These are phyloP conservation scores for Trichoderma arundinaceum DNA, from an alignment of 2,329 filamentous ascomycete species.

Conservation along the genomic window DNA sequence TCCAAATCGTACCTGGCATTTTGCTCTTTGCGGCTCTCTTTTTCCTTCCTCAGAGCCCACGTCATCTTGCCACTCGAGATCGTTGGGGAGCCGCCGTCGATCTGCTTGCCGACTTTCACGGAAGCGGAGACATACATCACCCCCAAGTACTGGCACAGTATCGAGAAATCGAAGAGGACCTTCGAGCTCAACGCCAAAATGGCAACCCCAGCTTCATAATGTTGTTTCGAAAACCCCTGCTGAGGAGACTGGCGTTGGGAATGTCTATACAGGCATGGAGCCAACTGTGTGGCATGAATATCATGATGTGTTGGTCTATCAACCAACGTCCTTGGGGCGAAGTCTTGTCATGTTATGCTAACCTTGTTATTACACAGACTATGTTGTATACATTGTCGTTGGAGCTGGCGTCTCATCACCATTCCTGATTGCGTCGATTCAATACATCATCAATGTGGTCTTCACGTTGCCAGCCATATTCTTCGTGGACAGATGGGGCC, in stretches of 20 bases:
- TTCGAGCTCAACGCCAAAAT: constrained; percentile 59
- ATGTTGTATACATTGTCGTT: constrained; percentile 66
- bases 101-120: constrained; percentile 65
- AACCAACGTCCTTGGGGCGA: neutral
- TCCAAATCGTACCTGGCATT: constrained; percentile 62
- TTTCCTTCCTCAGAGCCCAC: constrained; percentile 68
- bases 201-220: constrained; percentile 55
- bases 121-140: constrained; percentile 59
- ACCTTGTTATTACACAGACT: constrained; percentile 43
- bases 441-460: constrained; percentile 68
- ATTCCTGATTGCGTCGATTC: constrained; percentile 64
- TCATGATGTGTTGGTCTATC: constrained; percentile 55
- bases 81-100: constrained; percentile 68
- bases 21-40: constrained; percentile 61
- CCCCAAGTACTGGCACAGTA: constrained; percentile 68
- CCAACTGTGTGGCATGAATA: constrained; percentile 65
- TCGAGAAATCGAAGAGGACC: constrained; percentile 62
- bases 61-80: constrained; percentile 72
- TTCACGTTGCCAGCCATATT: constrained; percentile 65
- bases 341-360: neutral
- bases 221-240: constrained; percentile 56
- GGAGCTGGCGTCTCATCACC: constrained; percentile 61
- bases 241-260: constrained; percentile 62
- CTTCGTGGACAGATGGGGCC: constrained; percentile 64
- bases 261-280: constrained; percentile 65